These are phyloP conservation scores for Stachybotrys chartarum DNA, from an alignment of 2,329 filamentous ascomycete species.

Conservation along the genomic window DNA sequence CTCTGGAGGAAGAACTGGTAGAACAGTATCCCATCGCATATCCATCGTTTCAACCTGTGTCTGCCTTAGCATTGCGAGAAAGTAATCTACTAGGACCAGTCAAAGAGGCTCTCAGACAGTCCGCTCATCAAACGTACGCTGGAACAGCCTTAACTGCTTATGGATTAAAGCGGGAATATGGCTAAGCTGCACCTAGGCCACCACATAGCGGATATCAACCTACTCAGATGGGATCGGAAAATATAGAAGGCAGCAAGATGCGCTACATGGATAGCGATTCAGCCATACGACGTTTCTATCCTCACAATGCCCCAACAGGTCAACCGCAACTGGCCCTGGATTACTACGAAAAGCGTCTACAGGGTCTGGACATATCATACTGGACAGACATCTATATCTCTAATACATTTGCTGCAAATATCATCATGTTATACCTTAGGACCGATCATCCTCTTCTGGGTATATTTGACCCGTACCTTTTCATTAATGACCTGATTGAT, in stretches of 20 bases:
- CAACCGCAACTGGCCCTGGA: neutral
- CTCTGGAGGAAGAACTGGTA: neutral
- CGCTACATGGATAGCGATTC: neutral
- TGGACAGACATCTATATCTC: slow-evolving; percentile 26
- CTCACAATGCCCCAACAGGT: neutral
- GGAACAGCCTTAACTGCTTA: neutral
- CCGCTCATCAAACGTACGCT: neutral
- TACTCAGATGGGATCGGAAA: neutral
- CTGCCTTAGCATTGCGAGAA: neutral
- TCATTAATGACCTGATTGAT: slow-evolving; percentile 25
- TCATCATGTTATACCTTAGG: slow-evolving; percentile 27
- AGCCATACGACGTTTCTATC: neutral
- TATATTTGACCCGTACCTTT: slow-evolving; percentile 24
- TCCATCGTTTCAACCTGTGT: neutral
- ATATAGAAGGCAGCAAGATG: neutral
- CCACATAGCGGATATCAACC: neutral
- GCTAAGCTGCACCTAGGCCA: no score
- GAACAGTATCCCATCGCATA: neutral
- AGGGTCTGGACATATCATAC: slow-evolving; percentile 17
- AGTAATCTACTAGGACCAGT: neutral
- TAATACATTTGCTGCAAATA: slow-evolving; percentile 18
- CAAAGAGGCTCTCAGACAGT: neutral
- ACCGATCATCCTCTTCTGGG: slow-evolving; percentile 31
- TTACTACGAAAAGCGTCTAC: slow-evolving; percentile 17
- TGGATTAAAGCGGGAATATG: no score